Base-by-base conservation (phyloP, 2,329 filamentous ascomycete species). In the Arthrobotrys conoides region DNA sequence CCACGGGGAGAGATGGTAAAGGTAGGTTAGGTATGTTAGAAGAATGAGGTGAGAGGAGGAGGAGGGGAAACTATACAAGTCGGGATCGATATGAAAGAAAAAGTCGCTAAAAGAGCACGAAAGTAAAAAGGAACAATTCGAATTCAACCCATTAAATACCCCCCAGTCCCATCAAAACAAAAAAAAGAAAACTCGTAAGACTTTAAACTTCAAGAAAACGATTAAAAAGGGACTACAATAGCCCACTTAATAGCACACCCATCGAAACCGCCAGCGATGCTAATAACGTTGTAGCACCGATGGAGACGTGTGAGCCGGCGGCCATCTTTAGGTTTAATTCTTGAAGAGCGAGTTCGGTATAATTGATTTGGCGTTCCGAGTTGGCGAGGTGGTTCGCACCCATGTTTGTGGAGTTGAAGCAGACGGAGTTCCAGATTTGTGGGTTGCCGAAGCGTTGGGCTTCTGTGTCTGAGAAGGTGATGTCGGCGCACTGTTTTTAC, bases 371-470 rank as follows among this genome's bases (percentile, higher is more conserved):
- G 10, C 65, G 33, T 46, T 75, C 76, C 8, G 69, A 24, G 76
- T 64, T 59, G 53, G 49, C 77, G 5, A 81, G 72, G 48, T 66
- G 55, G 36, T 81, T 76, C 1, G 73, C 81, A 8, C 81, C 78
- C 69, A 82, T 82, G 61, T 80, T 80, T 33, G 80, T 78, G 18
- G 80, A 81, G 59, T 82, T 82, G 59, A 80, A 72, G 66, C 81
- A 82, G 66, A 61, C 61, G 0, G 75, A 38, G 53, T 81, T 57
- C 81, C 81, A 82, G 14, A 82, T 55, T 12, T 64, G 27, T 2
- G 80, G 80, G 33, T 81, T 76, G 2, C 77, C 81, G 49, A 82
- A 82, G 46, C 80, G 80, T 16, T 81, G 67, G 14, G 81, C 81
- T 65, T 82, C 81, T 5, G 65, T 79, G 46, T 80, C 75, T 22